Evolutionary conservation across 1,139 yeast genomes (phyloP).

Genomic region (Ashbya aceris): DNA sequence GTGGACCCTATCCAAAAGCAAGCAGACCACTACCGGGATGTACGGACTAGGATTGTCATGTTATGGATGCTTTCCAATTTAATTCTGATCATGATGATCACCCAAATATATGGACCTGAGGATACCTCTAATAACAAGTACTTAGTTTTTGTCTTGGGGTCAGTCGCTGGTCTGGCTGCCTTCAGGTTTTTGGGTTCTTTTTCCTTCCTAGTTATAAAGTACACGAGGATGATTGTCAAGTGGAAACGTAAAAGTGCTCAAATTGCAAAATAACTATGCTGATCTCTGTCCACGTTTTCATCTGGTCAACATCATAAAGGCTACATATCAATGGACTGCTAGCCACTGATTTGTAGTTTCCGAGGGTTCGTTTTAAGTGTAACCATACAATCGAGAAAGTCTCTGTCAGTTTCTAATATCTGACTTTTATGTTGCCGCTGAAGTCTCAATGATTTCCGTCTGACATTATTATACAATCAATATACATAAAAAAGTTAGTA

Average conservation of each 20-base stretch:
- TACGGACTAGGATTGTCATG: conserved; percentile 88
- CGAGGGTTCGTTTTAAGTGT: no score
- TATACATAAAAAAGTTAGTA: no score
- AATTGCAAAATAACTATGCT: no score
- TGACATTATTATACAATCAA: no score
- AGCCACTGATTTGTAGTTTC: no score
- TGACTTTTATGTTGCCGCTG: no score
- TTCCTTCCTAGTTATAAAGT: conserved; percentile 48
- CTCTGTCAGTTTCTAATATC: no score
- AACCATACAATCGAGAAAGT: no score
- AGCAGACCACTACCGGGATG: conserved; percentile 89
- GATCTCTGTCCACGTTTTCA: no score
- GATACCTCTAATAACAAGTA: conserved; percentile 62
- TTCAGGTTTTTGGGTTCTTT: conserved; percentile 74
- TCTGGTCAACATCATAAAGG: no score
- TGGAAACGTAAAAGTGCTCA: conserved; percentile 30
- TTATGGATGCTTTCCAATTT: conserved; percentile 80
- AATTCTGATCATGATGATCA: conserved; percentile 73
- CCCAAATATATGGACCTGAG: conserved; percentile 67
- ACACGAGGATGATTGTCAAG: conserved; percentile 32
- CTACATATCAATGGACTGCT: no score
- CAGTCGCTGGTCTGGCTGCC: conserved; percentile 73
- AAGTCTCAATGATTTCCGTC: no score
- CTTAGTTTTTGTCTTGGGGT: conserved; percentile 78
- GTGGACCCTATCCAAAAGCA: conserved; percentile 38